These are phyloP conservation scores for Tremellales sp. DNA, from an alignment of 1,284 basidiomycete species.

Conservation along the genomic window DNA sequence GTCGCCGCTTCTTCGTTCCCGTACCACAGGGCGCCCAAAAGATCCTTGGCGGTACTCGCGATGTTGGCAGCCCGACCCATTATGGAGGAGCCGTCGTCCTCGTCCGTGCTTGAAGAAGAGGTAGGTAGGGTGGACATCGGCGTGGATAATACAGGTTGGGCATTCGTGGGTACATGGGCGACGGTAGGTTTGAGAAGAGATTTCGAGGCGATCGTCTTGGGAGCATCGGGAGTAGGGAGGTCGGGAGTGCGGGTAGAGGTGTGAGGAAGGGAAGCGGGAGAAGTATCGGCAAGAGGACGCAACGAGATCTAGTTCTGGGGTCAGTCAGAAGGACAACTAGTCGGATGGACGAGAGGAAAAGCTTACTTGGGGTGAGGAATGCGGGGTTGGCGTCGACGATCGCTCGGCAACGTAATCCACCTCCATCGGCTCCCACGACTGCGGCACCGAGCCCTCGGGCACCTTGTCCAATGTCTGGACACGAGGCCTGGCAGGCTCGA, in stretches of 20 bases:
- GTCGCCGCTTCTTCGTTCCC: too few species aligned
- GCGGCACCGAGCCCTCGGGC: slow-evolving; percentile 20
- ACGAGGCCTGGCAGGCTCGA: slow-evolving; percentile 4
- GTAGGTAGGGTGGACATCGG: not conserved
- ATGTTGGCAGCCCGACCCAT: slow-evolving; percentile 48
- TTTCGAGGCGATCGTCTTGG: slow-evolving; percentile 6
- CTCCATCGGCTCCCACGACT: slow-evolving; percentile 29
- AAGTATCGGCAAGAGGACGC: slow-evolving; percentile 10
- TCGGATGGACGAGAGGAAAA: not conserved
- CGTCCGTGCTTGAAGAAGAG: slow-evolving; percentile 9
- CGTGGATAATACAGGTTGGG: slow-evolving; percentile 24
- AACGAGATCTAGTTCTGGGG: slow-evolving; percentile 11
- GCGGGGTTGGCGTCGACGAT: slow-evolving; percentile 47
- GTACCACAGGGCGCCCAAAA: slow-evolving; percentile 49
- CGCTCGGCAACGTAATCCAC: slow-evolving; percentile 40
- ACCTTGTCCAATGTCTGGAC: slow-evolving; percentile 22
- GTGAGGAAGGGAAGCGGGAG: slow-evolving; percentile 9
- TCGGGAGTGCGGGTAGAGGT: slow-evolving; percentile 12
- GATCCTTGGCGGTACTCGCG: slow-evolving; percentile 48
- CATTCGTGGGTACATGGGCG: slow-evolving; percentile 33
- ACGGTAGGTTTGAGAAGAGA: slow-evolving; percentile 21
- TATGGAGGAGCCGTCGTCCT: slow-evolving; percentile 40
- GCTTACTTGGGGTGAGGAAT: slow-evolving; percentile 50
- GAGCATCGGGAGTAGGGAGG: slow-evolving; percentile 25
- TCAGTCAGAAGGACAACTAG: slow-evolving; percentile 21